phyloP scores from a whole-genome alignment of 345 rosid species.

The Pseudoturritis turrita region DNA sequence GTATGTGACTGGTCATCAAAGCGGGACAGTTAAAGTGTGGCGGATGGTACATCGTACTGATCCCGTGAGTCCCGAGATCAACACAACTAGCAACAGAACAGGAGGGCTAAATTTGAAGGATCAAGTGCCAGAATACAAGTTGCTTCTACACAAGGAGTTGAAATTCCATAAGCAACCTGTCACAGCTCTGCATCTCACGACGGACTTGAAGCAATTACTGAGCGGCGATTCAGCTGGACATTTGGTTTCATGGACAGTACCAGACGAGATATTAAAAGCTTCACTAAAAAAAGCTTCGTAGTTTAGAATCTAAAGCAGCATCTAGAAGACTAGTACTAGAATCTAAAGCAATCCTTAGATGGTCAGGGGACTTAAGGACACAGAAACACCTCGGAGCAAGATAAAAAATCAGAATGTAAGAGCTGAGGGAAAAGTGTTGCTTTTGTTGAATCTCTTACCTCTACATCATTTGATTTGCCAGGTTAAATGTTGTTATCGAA shows the following conservation, averaged over 20 bases:
- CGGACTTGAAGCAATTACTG: slow-evolving; percentile 76
- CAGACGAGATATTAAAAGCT: slow-evolving; percentile 55
- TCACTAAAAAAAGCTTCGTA: slow-evolving; percentile 40
- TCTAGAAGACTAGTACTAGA: not conserved
- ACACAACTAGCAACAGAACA: slow-evolving; percentile 30
- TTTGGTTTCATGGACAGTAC: slow-evolving; percentile 73
- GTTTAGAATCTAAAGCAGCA: slow-evolving; percentile 9
- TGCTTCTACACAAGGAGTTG: slow-evolving; percentile 67
- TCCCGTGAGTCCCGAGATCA: slow-evolving; percentile 35
- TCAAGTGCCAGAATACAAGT: slow-evolving; percentile 60
- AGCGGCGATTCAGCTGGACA: slow-evolving; percentile 86
- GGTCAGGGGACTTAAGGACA: not conserved
- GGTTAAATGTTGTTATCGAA: not conserved
- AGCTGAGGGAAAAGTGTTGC: not conserved
- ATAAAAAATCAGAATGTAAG: not conserved
- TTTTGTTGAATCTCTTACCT: slow-evolving; percentile 1
- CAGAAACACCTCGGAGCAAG: not conserved
- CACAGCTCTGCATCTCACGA: slow-evolving; percentile 67
- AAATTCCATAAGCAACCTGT: slow-evolving; percentile 76
- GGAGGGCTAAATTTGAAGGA: slow-evolving; percentile 46
- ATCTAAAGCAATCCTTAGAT: not conserved
- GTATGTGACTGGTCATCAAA: slow-evolving; percentile 93
- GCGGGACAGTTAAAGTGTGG: slow-evolving; percentile 89
- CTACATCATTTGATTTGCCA: not conserved
- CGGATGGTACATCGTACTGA: slow-evolving; percentile 67